Conservation (phyloP, 805 yeast genomes). For the Yarrowia hollandica region DNA sequence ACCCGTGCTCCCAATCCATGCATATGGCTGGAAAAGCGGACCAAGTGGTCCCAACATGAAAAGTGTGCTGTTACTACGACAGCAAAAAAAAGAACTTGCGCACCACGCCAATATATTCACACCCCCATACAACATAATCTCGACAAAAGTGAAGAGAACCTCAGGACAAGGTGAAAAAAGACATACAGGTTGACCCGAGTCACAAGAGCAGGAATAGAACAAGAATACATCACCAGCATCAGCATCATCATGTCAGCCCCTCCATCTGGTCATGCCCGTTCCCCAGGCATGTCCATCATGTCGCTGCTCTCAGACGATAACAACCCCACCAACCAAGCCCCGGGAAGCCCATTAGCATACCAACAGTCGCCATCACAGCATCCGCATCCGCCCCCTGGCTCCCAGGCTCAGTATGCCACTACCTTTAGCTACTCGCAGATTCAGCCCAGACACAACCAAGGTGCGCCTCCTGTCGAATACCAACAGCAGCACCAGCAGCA, state of each 20-base stretch:
- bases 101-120: neutral
- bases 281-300: constrained; percentile 29
- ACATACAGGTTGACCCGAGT: too few species aligned
- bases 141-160: neutral
- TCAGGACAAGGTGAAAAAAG: neutral
- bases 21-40: neutral
- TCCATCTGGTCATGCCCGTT: constrained; percentile 13
- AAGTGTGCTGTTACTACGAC: constrained; percentile 20
- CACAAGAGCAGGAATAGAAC: too few species aligned
- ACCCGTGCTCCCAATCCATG: constrained; percentile 13
- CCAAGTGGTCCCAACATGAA: constrained; percentile 19
- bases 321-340: constrained; percentile 15
- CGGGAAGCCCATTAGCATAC: constrained; percentile 4
- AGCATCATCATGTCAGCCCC: constrained; percentile 2
- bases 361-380: constrained; percentile 1
- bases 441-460: constrained; percentile 11
- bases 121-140: neutral
- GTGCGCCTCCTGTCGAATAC: neutral
- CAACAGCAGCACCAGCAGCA: neutral
- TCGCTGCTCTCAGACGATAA: constrained; percentile 21
- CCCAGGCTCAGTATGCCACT: constrained; percentile 24
- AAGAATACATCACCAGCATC: neutral
- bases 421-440: constrained; percentile 11
- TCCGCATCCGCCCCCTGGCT: constrained; percentile 13
- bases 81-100: constrained; percentile 6